phyloP scores from a whole-genome alignment of 805 yeast species.

The Metschnikowia rubicola region DNA sequence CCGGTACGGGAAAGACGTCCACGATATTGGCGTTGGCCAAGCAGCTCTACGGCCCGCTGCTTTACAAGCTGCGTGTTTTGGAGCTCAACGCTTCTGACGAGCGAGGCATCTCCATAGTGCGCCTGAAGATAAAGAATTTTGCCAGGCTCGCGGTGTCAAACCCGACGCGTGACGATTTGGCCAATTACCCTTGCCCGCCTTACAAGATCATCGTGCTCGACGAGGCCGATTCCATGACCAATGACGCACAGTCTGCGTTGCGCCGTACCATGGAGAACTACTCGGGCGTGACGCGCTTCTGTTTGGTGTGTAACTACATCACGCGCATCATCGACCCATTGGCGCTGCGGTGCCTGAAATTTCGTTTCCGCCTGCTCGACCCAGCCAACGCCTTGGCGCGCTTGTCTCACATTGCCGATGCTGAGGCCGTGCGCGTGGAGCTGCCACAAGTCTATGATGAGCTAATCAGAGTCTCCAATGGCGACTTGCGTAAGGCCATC shows the following conservation, averaged over 20 bases:
- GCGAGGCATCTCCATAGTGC: constrained; percentile 82
- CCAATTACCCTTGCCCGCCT: constrained; percentile 91
- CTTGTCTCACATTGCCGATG: constrained; percentile 54
- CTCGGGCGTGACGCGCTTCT: constrained; percentile 84
- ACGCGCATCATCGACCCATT: constrained; percentile 95
- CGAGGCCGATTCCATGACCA: constrained; percentile 97
- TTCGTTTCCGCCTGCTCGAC: constrained; percentile 80
- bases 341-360: constrained; percentile 94
- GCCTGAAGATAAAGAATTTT: constrained; percentile 81
- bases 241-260: constrained; percentile 92
- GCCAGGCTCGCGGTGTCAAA: constrained; percentile 83
- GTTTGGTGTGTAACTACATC: constrained; percentile 92
- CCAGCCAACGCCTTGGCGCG: constrained; percentile 66
- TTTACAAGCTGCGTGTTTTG: constrained; percentile 66
- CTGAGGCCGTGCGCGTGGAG: constrained; percentile 27
- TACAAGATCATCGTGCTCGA: constrained; percentile 88
- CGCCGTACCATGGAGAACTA: constrained; percentile 93
- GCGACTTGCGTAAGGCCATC: constrained; percentile 92
- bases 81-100: constrained; percentile 90
- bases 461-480: constrained; percentile 71
- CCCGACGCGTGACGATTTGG: constrained; percentile 65
- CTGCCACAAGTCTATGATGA: constrained; percentile 56
- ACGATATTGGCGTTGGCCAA: constrained; percentile 80
- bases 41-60: constrained; percentile 68
- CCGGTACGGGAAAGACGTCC: constrained; percentile 91